phyloP scores from a whole-genome alignment of 257 asterid genomes.

The Nicotiana paniculata region DNA sequence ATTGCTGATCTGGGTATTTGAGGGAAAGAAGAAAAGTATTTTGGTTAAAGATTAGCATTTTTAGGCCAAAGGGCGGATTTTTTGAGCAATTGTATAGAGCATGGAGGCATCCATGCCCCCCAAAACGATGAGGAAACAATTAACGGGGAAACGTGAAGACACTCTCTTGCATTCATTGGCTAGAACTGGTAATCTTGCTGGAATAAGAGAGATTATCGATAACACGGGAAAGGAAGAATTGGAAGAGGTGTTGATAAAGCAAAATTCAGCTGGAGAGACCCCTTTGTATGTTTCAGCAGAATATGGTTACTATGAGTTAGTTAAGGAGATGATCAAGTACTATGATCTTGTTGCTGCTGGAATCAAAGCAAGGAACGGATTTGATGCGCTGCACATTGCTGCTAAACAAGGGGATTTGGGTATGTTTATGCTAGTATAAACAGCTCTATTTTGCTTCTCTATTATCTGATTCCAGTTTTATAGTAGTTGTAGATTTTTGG shows the following conservation, averaged over 20 bases:
- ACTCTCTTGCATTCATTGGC: conserved; percentile 38
- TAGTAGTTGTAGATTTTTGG: background rate
- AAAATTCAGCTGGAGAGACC: conserved; percentile 43
- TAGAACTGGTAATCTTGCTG: conserved; percentile 31
- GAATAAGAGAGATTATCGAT: conserved; percentile 17
- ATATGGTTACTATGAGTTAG: conserved; percentile 36
- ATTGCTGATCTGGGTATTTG: conserved; percentile 35
- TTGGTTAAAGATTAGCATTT: background rate
- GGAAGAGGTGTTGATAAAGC: conserved; percentile 24
- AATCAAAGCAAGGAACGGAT: conserved; percentile 45
- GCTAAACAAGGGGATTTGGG: conserved; percentile 56
- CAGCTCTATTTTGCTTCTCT: background rate
- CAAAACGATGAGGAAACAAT: conserved; percentile 39
- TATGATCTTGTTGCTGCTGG: conserved; percentile 41
- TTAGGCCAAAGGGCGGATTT: background rate
- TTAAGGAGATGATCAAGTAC: conserved; percentile 30
- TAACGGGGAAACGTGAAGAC: conserved; percentile 45
- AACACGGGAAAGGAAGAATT: conserved; percentile 21
- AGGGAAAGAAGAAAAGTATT: conserved; percentile 30
- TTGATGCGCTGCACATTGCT: conserved; percentile 47
- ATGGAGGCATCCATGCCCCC: conserved; percentile 12
- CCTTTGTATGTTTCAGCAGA: conserved; percentile 42
- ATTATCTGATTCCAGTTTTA: background rate
- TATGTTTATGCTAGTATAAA: conserved; percentile 13
- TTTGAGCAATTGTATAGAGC: background rate